Percentiles rank a stretch among this genome's conserved stretches.
These are phyloP conservation scores for Cyberlindnera lachancei DNA, from an alignment of 805 yeast species.

Conservation along the genomic window DNA sequence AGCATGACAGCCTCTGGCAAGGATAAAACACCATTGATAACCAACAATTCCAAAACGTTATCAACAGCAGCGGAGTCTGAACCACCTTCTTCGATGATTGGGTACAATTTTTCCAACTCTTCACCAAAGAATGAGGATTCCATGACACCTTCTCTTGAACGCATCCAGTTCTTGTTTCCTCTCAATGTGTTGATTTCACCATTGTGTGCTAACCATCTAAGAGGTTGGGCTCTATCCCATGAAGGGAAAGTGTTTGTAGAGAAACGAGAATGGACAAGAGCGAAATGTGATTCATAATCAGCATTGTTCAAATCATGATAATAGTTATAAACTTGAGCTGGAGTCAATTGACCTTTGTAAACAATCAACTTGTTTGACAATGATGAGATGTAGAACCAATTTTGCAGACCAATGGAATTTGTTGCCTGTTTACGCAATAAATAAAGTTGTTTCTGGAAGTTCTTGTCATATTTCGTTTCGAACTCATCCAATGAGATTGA, in stretches of 20 bases:
- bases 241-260: conserved; percentile 98
- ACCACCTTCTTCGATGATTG: conserved; percentile 97
- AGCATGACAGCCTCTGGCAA: conserved; percentile 97
- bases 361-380: conserved; percentile 83
- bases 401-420: conserved; percentile 86
- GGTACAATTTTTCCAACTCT: conserved; percentile 83
- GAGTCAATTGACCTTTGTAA: conserved; percentile 96
- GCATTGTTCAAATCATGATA: conserved; percentile 89
- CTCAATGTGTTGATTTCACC: conserved; percentile 97
- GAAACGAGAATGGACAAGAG: conserved; percentile 93
- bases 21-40: conserved; percentile 84
- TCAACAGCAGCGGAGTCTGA: conserved; percentile 98
- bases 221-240: conserved; percentile 99
- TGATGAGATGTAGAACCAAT: conserved; percentile 97
- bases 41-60: conserved; percentile 86
- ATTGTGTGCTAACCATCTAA: conserved; percentile 95
- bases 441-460: conserved; percentile 77
- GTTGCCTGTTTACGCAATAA: conserved; percentile 85
- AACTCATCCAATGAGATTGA: conserved; percentile 43
- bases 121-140: conserved; percentile 80
- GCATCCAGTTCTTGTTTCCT: conserved; percentile 99
- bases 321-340: conserved; percentile 91
- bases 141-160: conserved; percentile 98
- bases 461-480: conserved; percentile 46
- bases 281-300: conserved; percentile 91